Conservation (phyloP, 148 eudicot genomes). For the Rheum nobile region DNA sequence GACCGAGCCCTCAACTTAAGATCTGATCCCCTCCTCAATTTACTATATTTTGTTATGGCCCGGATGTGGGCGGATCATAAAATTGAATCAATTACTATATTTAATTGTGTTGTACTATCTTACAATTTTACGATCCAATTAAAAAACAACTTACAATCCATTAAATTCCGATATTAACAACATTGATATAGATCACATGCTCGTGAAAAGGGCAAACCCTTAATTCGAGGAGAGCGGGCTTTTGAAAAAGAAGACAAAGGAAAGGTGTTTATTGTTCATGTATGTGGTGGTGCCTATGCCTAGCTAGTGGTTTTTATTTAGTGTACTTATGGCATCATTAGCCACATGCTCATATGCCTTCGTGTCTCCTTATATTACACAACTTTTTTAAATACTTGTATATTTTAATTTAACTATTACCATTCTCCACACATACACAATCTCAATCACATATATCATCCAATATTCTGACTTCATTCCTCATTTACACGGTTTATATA, state of each 20-base stretch:
- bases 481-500: neutral
- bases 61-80: too few species aligned
- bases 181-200: neutral
- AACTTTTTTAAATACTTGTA: neutral
- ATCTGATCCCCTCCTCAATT: too few species aligned
- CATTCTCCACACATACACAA: neutral
- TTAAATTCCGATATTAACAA: too few species aligned
- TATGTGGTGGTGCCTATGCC: neutral
- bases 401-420: neutral
- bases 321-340: slow-evolving; percentile 2
- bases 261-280: neutral
- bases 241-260: neutral
- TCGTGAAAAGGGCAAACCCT: neutral
- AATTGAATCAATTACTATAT: too few species aligned
- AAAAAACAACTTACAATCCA: too few species aligned
- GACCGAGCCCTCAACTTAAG: too few species aligned
- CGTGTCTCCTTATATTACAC: neutral
- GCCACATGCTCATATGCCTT: slow-evolving; percentile 4
- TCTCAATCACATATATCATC: neutral
- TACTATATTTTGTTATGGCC: too few species aligned
- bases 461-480: neutral
- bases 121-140: too few species aligned
- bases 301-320: neutral
- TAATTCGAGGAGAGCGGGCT: neutral
- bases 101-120: too few species aligned